phyloP scores from a whole-genome alignment of 805 yeast genomes.

The Barnettozyma pratensis region DNA sequence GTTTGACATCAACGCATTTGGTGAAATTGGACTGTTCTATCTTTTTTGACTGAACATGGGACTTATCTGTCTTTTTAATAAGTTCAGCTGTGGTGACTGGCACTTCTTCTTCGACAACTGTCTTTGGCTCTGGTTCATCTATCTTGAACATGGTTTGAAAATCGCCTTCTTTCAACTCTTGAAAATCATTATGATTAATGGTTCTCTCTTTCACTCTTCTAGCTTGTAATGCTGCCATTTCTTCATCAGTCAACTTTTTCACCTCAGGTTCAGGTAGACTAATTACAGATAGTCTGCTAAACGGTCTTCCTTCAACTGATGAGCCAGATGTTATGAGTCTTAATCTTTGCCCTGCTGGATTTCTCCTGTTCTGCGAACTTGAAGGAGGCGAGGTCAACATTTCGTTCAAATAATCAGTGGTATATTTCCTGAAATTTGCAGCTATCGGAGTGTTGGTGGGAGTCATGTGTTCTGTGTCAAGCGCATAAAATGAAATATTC shows the following conservation, averaged over 20 bases:
- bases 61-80: neutral
- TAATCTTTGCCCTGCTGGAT: slow-evolving; percentile 5
- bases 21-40: neutral
- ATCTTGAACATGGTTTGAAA: neutral
- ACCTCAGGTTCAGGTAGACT: too few species aligned
- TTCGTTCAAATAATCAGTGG: neutral
- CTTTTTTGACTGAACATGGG: neutral
- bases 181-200: slow-evolving; percentile 14
- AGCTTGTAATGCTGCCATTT: neutral
- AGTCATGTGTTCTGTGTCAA: neutral
- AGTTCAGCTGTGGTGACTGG: neutral
- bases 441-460: neutral
- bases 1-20: too few species aligned
- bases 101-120: too few species aligned
- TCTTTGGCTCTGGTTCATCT: too few species aligned
- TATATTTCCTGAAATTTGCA: too few species aligned
- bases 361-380: neutral
- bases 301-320: slow-evolving; percentile 5
- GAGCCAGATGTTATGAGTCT: slow-evolving; percentile 17
- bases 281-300: too few species aligned
- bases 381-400: neutral
- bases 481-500: neutral
- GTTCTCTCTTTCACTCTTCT: slow-evolving; percentile 11
- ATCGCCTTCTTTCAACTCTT: slow-evolving; percentile 8
- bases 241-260: neutral